Conservation (phyloP, 2,329 filamentous ascomycete genomes). For the Whalleya microplaca region DNA sequence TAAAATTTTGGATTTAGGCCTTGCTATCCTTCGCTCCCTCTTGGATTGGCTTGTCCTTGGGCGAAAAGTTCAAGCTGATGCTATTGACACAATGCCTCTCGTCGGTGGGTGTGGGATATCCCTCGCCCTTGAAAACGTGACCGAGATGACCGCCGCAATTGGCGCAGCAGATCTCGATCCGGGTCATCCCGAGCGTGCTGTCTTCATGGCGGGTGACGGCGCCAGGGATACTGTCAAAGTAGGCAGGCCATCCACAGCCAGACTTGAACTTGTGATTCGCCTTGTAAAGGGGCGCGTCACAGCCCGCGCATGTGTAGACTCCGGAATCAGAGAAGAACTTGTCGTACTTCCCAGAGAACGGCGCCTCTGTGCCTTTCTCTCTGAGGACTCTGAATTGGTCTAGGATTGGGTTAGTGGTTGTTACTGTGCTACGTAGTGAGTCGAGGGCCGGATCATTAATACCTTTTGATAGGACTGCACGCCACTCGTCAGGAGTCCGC, state of each 20-base stretch:
- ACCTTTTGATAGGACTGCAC: constrained; percentile 72
- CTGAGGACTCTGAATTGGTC: constrained; percentile 96
- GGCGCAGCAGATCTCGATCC: constrained; percentile 91
- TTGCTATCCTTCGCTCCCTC: constrained; percentile 44
- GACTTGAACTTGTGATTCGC: constrained; percentile 95
- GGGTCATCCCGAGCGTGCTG: constrained; percentile 74
- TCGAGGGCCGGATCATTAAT: constrained; percentile 11
- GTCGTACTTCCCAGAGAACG: constrained; percentile 82
- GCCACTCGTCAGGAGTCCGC: constrained; percentile 85
- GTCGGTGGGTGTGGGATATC: constrained; percentile 82
- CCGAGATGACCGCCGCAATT: constrained; percentile 93
- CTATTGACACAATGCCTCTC: constrained; percentile 98
- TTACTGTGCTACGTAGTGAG: constrained; percentile 13
- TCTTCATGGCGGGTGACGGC: constrained; percentile 86
- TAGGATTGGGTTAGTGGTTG: constrained; percentile 42
- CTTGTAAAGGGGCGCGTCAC: constrained; percentile 86
- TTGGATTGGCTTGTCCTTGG: constrained; percentile 60
- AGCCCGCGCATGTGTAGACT: constrained; percentile 86
- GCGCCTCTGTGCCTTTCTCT: constrained; percentile 86
- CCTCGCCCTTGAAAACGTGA: constrained; percentile 91
- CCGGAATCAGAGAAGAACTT: constrained; percentile 79
- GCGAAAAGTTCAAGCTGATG: constrained; percentile 80
- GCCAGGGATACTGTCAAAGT: constrained; percentile 92
- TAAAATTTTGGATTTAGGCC: constrained; percentile 27
- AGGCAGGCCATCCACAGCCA: constrained; percentile 96